These are phyloP conservation scores for Penicillium glabrum DNA, from an alignment of 2,329 filamentous ascomycete genomes.

Conservation along the genomic window DNA sequence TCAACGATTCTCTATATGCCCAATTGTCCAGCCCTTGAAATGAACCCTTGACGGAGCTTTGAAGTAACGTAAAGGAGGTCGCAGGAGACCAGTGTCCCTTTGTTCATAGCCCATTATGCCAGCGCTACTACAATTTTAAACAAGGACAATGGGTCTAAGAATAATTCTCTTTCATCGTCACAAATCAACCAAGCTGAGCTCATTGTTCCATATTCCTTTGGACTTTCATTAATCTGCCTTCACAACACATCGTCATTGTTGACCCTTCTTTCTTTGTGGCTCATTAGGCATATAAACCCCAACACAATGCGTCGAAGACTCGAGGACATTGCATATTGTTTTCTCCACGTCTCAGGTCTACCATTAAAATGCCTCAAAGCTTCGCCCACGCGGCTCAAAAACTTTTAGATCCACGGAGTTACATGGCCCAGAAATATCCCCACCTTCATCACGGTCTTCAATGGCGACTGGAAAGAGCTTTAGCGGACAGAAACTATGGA, in stretches of 20 bases:
- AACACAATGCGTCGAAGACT: not conserved
- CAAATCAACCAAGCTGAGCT: too few relatives aligned
- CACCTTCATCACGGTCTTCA: slow-evolving; percentile 13
- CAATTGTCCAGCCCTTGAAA: too few relatives aligned
- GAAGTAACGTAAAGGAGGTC: too few relatives aligned
- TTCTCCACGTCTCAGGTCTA: too few relatives aligned
- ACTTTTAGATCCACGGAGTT: slow-evolving; percentile 11
- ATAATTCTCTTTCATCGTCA: too few relatives aligned
- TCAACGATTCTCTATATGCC: too few relatives aligned
- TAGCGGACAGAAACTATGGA: not conserved
- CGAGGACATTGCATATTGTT: not conserved
- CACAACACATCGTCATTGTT: not conserved
- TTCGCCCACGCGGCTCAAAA: not conserved
- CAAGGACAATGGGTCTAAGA: too few relatives aligned
- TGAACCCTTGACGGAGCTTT: too few relatives aligned
- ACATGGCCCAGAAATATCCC: slow-evolving; percentile 6
- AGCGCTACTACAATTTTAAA: too few relatives aligned
- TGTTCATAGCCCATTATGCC: too few relatives aligned
- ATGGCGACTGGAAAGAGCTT: slow-evolving; percentile 6
- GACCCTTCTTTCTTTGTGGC: not conserved
- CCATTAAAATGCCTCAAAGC: not conserved
- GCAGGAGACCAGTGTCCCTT: too few relatives aligned
- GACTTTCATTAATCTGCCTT: not conserved
- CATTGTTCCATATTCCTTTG: not conserved
- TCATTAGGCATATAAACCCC: not conserved